A percentile compares a stretch with the other conserved stretches of the same genome.
These are phyloP conservation scores for Rosa rugosa DNA, from an alignment of 306 rosid genomes.

Conservation along the genomic window DNA sequence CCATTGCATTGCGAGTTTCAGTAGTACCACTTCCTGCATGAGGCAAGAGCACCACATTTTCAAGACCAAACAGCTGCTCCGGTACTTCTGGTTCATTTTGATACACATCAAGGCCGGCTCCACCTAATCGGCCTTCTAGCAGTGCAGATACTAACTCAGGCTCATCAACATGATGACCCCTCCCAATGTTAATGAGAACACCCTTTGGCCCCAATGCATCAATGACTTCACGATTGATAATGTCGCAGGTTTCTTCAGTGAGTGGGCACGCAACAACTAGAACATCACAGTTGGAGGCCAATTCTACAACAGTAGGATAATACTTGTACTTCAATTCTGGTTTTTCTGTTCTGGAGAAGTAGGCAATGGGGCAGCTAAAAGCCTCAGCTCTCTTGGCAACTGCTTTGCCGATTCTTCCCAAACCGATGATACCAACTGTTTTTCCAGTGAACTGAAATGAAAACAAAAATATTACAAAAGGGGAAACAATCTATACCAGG, in stretches of 20 bases:
- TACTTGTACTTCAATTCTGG: conserved; percentile 55
- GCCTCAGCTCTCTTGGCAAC: conserved; percentile 83
- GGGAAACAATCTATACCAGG: background rate
- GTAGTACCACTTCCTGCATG: conserved; percentile 63
- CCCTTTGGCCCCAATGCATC: conserved; percentile 57
- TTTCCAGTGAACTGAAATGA: conserved; percentile 74
- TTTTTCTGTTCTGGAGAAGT: conserved; percentile 65
- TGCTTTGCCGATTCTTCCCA: conserved; percentile 83
- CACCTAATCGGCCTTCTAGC: conserved; percentile 76
- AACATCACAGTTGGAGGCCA: conserved; percentile 72
- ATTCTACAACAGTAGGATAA: conserved; percentile 62
- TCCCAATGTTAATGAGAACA: conserved; percentile 65
- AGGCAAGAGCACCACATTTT: conserved; percentile 71
- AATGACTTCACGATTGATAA: conserved; percentile 65
- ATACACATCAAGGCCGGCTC: conserved; percentile 84
- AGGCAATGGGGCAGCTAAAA: conserved; percentile 63
- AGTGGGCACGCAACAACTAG: conserved; percentile 83
- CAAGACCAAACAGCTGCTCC: conserved; percentile 23
- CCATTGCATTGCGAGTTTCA: conserved; percentile 74
- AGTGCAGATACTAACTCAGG: conserved; percentile 70
- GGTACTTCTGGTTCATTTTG: conserved; percentile 84
- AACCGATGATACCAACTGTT: conserved; percentile 75
- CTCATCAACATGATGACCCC: conserved; percentile 83
- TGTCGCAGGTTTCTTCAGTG: conserved; percentile 56
- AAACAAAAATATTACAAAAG: background rate